Evolutionary conservation across 2,329 filamentous ascomycete genomes (phyloP), one percentile per base, ranked within the genome.

Genomic region (Penicillium olsonii): DNA sequence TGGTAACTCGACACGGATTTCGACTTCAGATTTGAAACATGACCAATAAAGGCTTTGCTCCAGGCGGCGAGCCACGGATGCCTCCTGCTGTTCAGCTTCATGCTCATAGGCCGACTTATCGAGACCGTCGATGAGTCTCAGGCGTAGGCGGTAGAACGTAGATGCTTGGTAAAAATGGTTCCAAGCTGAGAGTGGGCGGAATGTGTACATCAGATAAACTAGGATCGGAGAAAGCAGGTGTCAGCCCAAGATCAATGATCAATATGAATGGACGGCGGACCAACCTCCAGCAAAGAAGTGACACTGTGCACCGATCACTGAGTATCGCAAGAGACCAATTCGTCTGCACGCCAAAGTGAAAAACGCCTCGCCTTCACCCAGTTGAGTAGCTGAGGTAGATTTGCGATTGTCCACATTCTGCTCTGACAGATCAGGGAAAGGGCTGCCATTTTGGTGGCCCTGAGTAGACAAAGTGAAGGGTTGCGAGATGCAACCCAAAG

Each of bases 11-110:
- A 69, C 66, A 5, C 70, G 67, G 5, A 74, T 65, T 50, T 75
- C 71, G 48, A 67, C 69, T 54, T 75, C 72, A 2, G 72, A 72
- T 55, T 75, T 75, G 60, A 74, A 74, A 43, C 71, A 74, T 7
- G 68, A 71, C 72, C 72, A 76, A 56, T 74, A 75, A 1, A 75
- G 54, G 29, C 70, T 62, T 48, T 75, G 71, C 52, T 74, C 71
- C 2, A 74, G 55, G 4, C 65, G 62, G 10, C 64, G 61, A 42
- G 50, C 42, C 55, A 57, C 42, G 51, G 22, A 42, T 37, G 22
- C 54, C 31, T 45, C 37, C 20, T 35, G 43, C 37, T 47, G 46
- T 35, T 42, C 44, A 18, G 31, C 37, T 45, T 45, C 29, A 38
- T 38, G 43, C 47, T 45, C 29, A 38, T 38, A 45, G 22, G 31